Evolutionary conservation across 2,329 filamentous ascomycete species (phyloP).

Genomic region (Cordyceps tenuipes): DNA sequence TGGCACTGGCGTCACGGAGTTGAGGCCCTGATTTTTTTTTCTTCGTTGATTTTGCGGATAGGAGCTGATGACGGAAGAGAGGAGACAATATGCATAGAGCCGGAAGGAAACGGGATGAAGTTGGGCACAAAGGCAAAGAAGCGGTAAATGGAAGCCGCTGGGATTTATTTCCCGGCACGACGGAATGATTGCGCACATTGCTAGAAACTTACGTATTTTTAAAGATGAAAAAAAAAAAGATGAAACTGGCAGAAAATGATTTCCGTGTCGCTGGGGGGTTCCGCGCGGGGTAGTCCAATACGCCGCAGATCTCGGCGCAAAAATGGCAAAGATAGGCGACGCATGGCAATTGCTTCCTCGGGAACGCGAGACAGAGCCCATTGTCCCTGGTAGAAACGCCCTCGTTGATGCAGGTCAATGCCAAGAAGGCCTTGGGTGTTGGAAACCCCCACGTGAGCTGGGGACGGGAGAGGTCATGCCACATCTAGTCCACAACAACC

Average conservation of each 20-base stretch:
- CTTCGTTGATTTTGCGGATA: background rate
- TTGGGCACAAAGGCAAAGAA: background rate
- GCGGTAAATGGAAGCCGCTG: background rate
- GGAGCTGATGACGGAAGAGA: background rate
- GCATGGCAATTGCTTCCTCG: slow-evolving; percentile 1
- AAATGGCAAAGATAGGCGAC: background rate
- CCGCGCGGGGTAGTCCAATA: background rate
- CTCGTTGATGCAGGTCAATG: background rate
- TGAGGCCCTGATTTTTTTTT: slow-evolving; percentile 20
- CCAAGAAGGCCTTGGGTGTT: background rate
- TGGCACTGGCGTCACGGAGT: slow-evolving; percentile 36
- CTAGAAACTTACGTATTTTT: slow-evolving; percentile 1
- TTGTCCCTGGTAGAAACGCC: background rate
- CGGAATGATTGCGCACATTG: slow-evolving; percentile 9
- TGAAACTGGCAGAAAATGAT: background rate
- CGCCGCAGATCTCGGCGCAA: background rate
- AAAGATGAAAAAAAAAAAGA: slow-evolving; percentile 2
- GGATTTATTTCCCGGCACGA: background rate
- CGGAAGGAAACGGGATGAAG: background rate
- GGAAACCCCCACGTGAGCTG: background rate
- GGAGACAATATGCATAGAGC: background rate
- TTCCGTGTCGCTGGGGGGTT: background rate
- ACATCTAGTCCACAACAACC: background rate
- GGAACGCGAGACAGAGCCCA: background rate
- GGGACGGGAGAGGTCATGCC: background rate